These are phyloP conservation scores for Suhomyces guaymorum DNA, from an alignment of 1,139 yeast genomes.

Conservation along the genomic window DNA sequence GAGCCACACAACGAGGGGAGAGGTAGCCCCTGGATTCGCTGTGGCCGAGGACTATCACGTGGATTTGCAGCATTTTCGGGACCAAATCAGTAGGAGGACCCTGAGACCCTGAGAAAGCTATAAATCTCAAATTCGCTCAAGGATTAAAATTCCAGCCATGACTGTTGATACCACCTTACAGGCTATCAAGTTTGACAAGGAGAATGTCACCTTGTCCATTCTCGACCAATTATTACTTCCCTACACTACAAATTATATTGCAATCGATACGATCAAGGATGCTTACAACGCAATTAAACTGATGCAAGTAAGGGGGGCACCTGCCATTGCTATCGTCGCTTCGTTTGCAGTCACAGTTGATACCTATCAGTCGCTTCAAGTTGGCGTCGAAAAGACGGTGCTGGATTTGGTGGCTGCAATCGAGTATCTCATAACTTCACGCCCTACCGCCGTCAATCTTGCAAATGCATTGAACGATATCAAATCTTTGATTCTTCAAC, in stretches of 20 bases:
- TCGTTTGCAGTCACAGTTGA: constrained; percentile 82
- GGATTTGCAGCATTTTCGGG: not conserved
- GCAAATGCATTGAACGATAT: constrained; percentile 74
- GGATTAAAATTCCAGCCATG: no score
- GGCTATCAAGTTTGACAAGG: constrained; percentile 69
- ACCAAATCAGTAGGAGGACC: no score
- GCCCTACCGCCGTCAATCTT: constrained; percentile 96
- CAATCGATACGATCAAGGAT: constrained; percentile 60
- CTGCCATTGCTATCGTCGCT: constrained; percentile 96
- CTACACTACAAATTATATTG: constrained; percentile 67
- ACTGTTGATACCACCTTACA: constrained; percentile 38
- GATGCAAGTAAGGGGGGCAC: constrained; percentile 98
- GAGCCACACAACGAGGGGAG: no score
- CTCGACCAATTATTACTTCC: constrained; percentile 85
- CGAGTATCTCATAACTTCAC: constrained; percentile 67
- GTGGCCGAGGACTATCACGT: not conserved
- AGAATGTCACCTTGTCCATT: constrained; percentile 51
- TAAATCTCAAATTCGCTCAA: no score
- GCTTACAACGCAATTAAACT: constrained; percentile 79
- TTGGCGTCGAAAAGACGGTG: constrained; percentile 21
- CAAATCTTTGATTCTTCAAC: constrained; percentile 33
- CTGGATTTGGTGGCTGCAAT: constrained; percentile 47
- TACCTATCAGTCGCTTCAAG: constrained; percentile 29
- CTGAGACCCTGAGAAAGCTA: no score
- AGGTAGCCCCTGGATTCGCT: no score